Percentiles rank a stretch among this genome's conserved stretches.
phyloP scores from a whole-genome alignment of 1,284 basidiomycete species.

The Ustilago lituana region DNA sequence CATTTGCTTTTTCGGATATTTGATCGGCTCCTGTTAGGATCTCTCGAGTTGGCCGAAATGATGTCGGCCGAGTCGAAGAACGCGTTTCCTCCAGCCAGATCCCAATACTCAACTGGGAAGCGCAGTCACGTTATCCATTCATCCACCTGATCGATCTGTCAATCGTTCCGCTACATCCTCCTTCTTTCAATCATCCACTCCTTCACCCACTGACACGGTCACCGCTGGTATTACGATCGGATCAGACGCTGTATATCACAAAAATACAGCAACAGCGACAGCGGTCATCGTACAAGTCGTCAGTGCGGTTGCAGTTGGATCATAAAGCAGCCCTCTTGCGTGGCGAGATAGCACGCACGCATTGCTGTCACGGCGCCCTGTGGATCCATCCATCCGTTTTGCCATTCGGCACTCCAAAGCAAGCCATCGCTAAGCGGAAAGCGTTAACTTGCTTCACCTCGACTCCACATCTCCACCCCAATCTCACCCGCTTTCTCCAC shows the following conservation, averaged over 20 bases:
- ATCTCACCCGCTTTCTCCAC: not conserved
- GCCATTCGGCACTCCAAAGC: no score
- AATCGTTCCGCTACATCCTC: no score
- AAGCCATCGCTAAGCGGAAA: no score
- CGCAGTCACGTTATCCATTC: not conserved
- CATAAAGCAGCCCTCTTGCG: no score
- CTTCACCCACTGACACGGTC: constrained; percentile 9
- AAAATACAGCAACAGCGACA: no score
- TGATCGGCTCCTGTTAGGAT: constrained; percentile 5
- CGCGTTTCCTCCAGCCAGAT: constrained; percentile 5
- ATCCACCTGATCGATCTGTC: constrained; percentile 8
- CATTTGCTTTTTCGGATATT: constrained; percentile 36
- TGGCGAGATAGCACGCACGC: no score
- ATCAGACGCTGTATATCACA: no score
- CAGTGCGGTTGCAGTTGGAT: constrained; percentile 3
- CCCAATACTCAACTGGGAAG: not conserved
- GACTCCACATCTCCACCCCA: not conserved
- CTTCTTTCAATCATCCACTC: not conserved
- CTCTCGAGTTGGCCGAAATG: not conserved
- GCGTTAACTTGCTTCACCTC: no score
- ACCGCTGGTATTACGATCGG: no score
- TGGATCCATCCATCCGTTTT: no score
- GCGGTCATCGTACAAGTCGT: constrained; percentile 1
- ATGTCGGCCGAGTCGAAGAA: constrained; percentile 45
- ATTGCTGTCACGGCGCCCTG: no score